A percentile compares a stretch with the other conserved stretches of the same genome.
Conservation (phyloP, 1,139 yeast genomes). For the Zygoascus hellenicus region DNA sequence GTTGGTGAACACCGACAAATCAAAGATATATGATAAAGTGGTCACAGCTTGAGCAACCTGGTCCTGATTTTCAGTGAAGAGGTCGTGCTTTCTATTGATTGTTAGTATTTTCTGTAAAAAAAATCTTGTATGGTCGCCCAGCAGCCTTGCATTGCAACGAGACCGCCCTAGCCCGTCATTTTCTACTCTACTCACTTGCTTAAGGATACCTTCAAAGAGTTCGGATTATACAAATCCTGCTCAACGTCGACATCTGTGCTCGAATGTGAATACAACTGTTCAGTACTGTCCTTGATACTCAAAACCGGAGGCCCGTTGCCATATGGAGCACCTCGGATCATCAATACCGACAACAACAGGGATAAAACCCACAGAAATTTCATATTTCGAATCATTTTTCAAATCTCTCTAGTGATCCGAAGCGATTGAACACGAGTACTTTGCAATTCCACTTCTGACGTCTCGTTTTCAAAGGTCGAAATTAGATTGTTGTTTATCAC, state of each 20-base stretch:
- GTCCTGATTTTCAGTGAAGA: slow-evolving; percentile 1
- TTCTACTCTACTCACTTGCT: too few species aligned
- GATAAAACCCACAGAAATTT: not conserved
- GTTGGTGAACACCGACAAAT: slow-evolving; percentile 15
- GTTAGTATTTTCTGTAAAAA: not conserved
- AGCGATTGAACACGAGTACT: too few species aligned
- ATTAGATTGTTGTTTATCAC: too few species aligned
- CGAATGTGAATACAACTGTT: not conserved
- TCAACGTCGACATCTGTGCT: too few species aligned
- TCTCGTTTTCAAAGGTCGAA: too few species aligned
- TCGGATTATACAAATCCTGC: too few species aligned
- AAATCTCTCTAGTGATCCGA: too few species aligned
- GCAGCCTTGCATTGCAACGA: too few species aligned
- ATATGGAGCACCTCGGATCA: not conserved
- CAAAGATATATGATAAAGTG: slow-evolving; percentile 20
- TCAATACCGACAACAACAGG: not conserved
- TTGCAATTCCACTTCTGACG: too few species aligned
- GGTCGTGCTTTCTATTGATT: slow-evolving; percentile 10
- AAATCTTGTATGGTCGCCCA: not conserved
- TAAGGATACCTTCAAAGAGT: too few species aligned
- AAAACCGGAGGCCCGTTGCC: slow-evolving; percentile 1
- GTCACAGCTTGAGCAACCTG: slow-evolving; percentile 18
- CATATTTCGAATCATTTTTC: not conserved
- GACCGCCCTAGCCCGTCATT: too few species aligned
- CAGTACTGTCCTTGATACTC: slow-evolving; percentile 2